Conservation (phyloP, 805 yeast genomes). For the Monosporozyma yasuniensis region DNA sequence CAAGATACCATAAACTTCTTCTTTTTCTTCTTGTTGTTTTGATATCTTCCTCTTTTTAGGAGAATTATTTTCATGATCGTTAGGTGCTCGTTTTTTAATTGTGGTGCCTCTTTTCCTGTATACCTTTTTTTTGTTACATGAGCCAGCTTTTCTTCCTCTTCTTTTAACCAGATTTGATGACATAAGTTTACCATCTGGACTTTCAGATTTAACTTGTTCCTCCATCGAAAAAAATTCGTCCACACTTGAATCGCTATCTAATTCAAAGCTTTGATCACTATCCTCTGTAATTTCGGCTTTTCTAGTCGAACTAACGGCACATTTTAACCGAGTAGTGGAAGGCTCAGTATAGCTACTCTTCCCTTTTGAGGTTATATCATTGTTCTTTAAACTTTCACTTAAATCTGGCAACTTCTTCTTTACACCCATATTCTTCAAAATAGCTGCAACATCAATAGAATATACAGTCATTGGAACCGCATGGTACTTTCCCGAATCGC, state of each 20-base stretch:
- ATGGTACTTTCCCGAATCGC: constrained; percentile 27
- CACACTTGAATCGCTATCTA: neutral
- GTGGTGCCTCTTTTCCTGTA: neutral
- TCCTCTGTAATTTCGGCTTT: neutral
- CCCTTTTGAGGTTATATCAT: neutral
- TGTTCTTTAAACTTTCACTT: neutral
- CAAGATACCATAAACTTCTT: constrained; percentile 46
- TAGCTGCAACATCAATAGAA: neutral
- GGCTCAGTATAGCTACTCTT: neutral
- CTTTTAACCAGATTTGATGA: neutral
- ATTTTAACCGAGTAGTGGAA: neutral
- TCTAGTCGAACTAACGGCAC: neutral
- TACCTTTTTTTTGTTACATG: neutral
- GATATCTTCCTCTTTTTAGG: neutral
- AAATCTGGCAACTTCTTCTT: neutral
- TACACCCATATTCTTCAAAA: constrained; percentile 1
- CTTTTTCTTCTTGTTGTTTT: constrained; percentile 29
- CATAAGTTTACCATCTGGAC: neutral
- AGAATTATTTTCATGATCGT: neutral
- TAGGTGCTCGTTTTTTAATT: neutral
- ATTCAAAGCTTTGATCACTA: neutral
- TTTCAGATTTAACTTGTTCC: neutral
- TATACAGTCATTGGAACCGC: neutral
- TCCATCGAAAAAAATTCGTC: neutral
- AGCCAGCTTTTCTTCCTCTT: neutral